Conservation (phyloP, 495 filamentous ascomycete species). For the Cladorrhinum samala region DNA sequence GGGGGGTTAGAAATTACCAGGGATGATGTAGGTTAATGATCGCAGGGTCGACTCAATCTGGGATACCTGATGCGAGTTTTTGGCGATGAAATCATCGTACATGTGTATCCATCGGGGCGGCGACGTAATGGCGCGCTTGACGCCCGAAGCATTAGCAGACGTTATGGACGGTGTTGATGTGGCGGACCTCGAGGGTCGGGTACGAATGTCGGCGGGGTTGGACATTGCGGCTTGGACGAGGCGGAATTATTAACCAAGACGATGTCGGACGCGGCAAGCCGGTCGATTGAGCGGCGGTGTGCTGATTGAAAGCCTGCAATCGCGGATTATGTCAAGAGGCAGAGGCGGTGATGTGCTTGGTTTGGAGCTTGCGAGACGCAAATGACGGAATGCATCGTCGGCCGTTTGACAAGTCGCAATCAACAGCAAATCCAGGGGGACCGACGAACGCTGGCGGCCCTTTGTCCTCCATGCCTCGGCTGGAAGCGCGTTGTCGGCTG, state of each 20-base stretch:
- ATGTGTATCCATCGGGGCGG: conserved; percentile 70
- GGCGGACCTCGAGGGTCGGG: background rate
- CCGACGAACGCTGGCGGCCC: no score
- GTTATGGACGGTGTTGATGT: background rate
- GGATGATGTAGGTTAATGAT: conserved; percentile 91
- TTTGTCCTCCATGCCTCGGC: conserved; percentile 11
- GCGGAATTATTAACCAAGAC: no score
- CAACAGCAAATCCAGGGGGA: no score
- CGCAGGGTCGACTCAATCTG: conserved; percentile 91
- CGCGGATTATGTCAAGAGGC: background rate
- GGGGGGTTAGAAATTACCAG: conserved; percentile 49
- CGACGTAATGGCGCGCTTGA: conserved; percentile 29
- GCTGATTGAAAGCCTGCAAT: background rate
- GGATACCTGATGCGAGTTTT: conserved; percentile 83
- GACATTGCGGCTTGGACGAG: conserved; percentile 3
- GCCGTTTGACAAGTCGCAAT: background rate
- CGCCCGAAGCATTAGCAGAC: no score
- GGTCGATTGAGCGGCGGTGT: background rate
- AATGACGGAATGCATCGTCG: conserved; percentile 1
- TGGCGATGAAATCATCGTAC: conserved; percentile 89
- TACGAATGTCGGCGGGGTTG: conserved; percentile 10
- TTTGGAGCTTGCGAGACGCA: no score
- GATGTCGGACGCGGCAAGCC: no score
- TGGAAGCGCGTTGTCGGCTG: background rate
- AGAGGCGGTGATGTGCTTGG: background rate